Percentiles rank a stretch among this genome's conserved stretches.
Conservation (phyloP, 2,329 filamentous ascomycete genomes). For the Westerdykella ornata region DNA sequence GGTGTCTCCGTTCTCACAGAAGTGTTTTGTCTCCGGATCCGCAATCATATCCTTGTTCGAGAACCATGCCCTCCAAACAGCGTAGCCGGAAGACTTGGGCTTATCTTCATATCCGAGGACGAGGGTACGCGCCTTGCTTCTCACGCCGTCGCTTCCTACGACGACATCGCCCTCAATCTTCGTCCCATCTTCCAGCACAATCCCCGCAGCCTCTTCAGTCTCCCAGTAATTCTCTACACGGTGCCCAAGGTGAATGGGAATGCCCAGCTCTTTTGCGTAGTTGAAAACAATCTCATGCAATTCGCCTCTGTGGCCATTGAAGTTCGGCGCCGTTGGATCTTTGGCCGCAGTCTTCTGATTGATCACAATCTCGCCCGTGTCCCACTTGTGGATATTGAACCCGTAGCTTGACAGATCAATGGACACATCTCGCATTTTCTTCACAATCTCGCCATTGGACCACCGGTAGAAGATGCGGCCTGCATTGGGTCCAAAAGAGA, state of each 20-base stretch:
- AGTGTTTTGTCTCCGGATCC: slow-evolving; percentile 33
- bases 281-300: slow-evolving; percentile 55
- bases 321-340: slow-evolving; percentile 47
- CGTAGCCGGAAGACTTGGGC: slow-evolving; percentile 49
- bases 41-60: slow-evolving; percentile 34
- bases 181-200: slow-evolving; percentile 46
- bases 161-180: slow-evolving; percentile 46
- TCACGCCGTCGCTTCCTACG: slow-evolving; percentile 49
- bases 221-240: slow-evolving; percentile 52
- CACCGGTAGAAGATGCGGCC: slow-evolving; percentile 57
- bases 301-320: slow-evolving; percentile 57
- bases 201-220: slow-evolving; percentile 46
- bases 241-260: slow-evolving; percentile 51
- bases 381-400: slow-evolving; percentile 56
- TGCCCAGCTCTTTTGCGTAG: slow-evolving; percentile 49
- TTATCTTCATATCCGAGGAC: slow-evolving; percentile 49
- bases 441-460: slow-evolving; percentile 45
- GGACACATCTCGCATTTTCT: slow-evolving; percentile 45
- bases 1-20: slow-evolving; percentile 35
- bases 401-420: slow-evolving; percentile 50
- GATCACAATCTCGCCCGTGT: slow-evolving; percentile 53
- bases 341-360: slow-evolving; percentile 47
- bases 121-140: slow-evolving; percentile 46
- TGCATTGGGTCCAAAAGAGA: slow-evolving; percentile 55
- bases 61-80: slow-evolving; percentile 48